phyloP scores from a whole-genome alignment of 768 basidiomycete genomes.

The Tylopilus sp. region DNA sequence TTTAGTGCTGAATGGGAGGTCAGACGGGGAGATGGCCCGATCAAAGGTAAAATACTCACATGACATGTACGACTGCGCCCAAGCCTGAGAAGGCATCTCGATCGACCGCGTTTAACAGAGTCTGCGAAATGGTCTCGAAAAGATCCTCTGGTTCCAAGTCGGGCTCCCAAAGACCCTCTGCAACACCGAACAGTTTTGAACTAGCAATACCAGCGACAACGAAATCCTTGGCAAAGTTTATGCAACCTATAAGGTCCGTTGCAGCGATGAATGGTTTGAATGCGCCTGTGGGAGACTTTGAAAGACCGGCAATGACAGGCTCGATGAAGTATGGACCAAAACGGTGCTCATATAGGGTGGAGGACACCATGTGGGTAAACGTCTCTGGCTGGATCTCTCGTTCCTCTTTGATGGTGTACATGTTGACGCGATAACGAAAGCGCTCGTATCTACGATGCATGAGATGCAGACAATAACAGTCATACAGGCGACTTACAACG shows the following conservation, averaged over 20 bases:
- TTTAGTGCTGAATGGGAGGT: conserved; percentile 49
- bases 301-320: conserved; percentile 92
- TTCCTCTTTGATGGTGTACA: conserved; percentile 99
- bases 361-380: conserved; percentile 92
- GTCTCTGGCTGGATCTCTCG: conserved; percentile 95
- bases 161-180: conserved; percentile 98
- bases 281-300: conserved; percentile 64
- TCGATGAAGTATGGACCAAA: conserved; percentile 97
- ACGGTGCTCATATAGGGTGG: conserved; percentile 91
- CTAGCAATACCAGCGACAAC: conserved; percentile 93
- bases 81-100: conserved; percentile 96
- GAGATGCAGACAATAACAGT: neutral
- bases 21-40: conserved; percentile 7
- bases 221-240: conserved; percentile 95
- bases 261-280: conserved; percentile 92
- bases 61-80: conserved; percentile 93
- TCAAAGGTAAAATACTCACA: conserved; percentile 53
- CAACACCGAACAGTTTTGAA: conserved; percentile 91
- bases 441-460: conserved; percentile 65
- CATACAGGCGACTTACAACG: conserved; percentile 55
- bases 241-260: conserved; percentile 90
- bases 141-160: conserved; percentile 94
- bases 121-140: conserved; percentile 98
- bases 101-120: conserved; percentile 90
- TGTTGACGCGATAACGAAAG: conserved; percentile 92